Conservation (phyloP, 1,284 basidiomycete genomes). For the Moniliophthora roreri region DNA sequence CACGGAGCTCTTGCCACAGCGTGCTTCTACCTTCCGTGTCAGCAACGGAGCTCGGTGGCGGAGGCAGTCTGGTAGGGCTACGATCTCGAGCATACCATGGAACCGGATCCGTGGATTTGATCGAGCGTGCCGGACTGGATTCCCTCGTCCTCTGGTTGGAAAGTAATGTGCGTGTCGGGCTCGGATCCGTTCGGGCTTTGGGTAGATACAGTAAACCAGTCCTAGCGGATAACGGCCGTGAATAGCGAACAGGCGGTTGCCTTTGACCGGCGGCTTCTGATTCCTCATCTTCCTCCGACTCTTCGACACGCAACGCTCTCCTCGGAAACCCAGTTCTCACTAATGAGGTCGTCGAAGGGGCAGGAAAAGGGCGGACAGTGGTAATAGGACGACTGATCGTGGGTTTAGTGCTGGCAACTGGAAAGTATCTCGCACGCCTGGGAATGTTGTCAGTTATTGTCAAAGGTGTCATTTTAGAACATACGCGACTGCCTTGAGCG, state of each 20-base stretch:
- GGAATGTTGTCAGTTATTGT: background rate
- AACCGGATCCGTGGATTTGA: slow-evolving; percentile 22
- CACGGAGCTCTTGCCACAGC: slow-evolving; percentile 61
- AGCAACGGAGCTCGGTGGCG: slow-evolving; percentile 25
- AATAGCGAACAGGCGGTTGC: background rate
- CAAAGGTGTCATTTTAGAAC: slow-evolving; percentile 31
- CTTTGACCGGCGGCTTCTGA: slow-evolving; percentile 22
- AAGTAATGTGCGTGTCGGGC: slow-evolving; percentile 15
- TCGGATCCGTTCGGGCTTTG: slow-evolving; percentile 12
- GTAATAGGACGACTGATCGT: background rate
- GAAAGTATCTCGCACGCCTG: slow-evolving; percentile 68
- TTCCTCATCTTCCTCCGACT: slow-evolving; percentile 29
- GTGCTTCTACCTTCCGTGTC: slow-evolving; percentile 41
- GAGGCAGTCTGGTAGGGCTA: slow-evolving; percentile 29
- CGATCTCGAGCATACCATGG: slow-evolving; percentile 22
- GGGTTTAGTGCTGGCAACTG: slow-evolving; percentile 53
- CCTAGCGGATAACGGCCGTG: slow-evolving; percentile 1
- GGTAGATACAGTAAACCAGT: slow-evolving; percentile 12
- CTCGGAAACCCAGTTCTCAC: slow-evolving; percentile 30
- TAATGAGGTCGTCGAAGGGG: slow-evolving; percentile 21
- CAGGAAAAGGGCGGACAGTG: slow-evolving; percentile 20
- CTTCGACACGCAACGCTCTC: slow-evolving; percentile 26
- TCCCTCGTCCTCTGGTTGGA: slow-evolving; percentile 32
- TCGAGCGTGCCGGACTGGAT: slow-evolving; percentile 39
- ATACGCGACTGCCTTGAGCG: slow-evolving; percentile 79